Evolutionary conservation across 306 rosid genomes (phyloP), one percentile per base, ranked within the genome.

Genomic region (Herpetospermum pedunculosum): DNA sequence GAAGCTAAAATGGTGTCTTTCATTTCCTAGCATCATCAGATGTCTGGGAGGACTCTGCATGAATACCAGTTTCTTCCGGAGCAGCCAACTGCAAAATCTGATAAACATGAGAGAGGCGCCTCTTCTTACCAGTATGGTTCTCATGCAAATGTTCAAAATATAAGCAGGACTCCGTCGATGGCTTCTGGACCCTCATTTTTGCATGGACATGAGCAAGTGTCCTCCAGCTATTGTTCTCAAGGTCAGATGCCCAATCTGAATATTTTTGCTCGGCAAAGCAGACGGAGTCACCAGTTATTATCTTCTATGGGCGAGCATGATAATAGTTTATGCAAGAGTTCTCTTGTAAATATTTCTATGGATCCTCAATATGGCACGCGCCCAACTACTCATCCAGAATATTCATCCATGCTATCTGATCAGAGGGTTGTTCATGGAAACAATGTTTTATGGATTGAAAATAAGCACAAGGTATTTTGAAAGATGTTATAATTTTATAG

Each of bases 41-140:
- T 83, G 41, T 75, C 77, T 80, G 77, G 87, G 54, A 83, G 87
- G 86, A 80, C 92, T 82, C 81, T 86, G 73, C 92, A 82, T 28
- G 92, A 90, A 76, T 90, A 90, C 76, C 86, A 90, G 76, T 90
- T 90, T 82, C 87, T 90, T 81, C 94, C 93, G 6, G 92, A 86
- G 84, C 87, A 84, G 75, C 94, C 94, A 72, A 84, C 88, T 79
- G 88, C 82, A 73, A 86, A 81, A 80, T 72, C 68, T 47, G 96
- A 88, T 35, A 34, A 80, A 28, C 77, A 79, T 75, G 92, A 84
- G 59, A 79, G 83, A 68, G 80, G 76, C 69, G 44, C 81, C 75
- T 65, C 81, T 47, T 74, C 93, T 70, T 75, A 76, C 76, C 83
- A 79, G 63, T 76, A 78, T 77, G 82, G 81, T 77, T 83, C 88